Percentiles rank a stretch among this genome's conserved stretches.
Evolutionary conservation across 2,329 filamentous ascomycete genomes (phyloP).

Genomic region (Fulvia fulva): DNA sequence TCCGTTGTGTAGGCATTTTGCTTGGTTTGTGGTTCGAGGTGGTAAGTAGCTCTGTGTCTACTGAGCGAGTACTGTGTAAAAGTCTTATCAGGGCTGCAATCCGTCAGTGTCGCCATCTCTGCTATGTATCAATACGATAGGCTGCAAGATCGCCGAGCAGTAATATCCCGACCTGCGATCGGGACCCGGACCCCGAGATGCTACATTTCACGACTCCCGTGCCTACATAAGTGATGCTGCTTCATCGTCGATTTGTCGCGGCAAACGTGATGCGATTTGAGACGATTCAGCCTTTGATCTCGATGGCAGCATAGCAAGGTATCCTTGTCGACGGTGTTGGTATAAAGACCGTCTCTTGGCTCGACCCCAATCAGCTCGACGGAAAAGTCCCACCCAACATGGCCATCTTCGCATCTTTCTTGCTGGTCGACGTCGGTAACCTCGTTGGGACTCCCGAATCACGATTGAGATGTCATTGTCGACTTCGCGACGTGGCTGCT

Average conservation of each 20-base stretch:
- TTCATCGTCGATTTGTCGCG: not conserved
- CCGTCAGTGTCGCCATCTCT: not conserved
- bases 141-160: not conserved
- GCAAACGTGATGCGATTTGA: too few relatives aligned
- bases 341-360: not conserved
- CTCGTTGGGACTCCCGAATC: not conserved
- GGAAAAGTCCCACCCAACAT: not conserved
- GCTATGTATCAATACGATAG: not conserved
- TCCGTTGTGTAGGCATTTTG: conserved; percentile 4
- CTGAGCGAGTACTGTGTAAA: not conserved
- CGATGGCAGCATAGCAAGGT: not conserved
- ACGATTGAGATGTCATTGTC: not conserved
- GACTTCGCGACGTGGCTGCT: not conserved
- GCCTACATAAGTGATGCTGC: not conserved
- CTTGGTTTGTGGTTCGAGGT: not conserved
- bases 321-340: not conserved
- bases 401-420: not conserved
- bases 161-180: not conserved
- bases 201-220: not conserved
- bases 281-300: too few relatives aligned
- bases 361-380: not conserved
- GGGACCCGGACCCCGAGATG: not conserved
- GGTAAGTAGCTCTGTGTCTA: not conserved
- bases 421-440: too few relatives aligned
- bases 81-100: too few relatives aligned